Evolutionary conservation across 768 basidiomycete genomes (phyloP).

Genomic region (Hydnum rufescens): DNA sequence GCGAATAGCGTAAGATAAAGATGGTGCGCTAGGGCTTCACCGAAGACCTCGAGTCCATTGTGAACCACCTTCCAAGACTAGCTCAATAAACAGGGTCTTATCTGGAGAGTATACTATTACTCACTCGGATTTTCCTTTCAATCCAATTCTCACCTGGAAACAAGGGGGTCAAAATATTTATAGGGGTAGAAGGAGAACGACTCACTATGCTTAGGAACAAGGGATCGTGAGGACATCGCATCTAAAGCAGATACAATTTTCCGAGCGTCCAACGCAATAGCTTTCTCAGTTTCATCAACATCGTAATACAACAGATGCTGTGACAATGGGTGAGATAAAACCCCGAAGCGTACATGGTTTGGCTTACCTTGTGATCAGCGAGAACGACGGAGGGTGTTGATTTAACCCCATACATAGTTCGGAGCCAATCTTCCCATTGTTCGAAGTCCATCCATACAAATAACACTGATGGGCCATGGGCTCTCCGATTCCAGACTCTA

Average conservation of each 20-base stretch:
- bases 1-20: too few species aligned
- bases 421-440: constrained; percentile 76
- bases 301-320: constrained; percentile 66
- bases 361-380: constrained; percentile 54
- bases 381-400: constrained; percentile 32
- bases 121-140: constrained; percentile 27
- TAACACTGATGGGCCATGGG: constrained; percentile 25
- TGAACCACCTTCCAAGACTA: too few species aligned
- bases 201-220: constrained; percentile 35
- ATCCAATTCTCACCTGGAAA: constrained; percentile 30
- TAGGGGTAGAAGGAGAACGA: background rate
- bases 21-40: too few species aligned
- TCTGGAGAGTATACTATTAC: too few species aligned
- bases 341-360: background rate
- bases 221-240: constrained; percentile 32
- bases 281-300: constrained; percentile 32
- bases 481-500: constrained; percentile 16
- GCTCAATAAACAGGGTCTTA: too few species aligned
- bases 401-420: constrained; percentile 69
- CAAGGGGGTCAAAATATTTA: background rate
- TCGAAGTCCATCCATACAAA: constrained; percentile 82
- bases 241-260: constrained; percentile 55
- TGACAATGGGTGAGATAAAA: background rate
- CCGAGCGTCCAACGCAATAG: constrained; percentile 33
- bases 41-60: too few species aligned